Percentiles rank a stretch among this genome's conserved stretches.
Evolutionary conservation across 116 monocot species (phyloP).

Genomic region (Dioscorea cayenensis): DNA sequence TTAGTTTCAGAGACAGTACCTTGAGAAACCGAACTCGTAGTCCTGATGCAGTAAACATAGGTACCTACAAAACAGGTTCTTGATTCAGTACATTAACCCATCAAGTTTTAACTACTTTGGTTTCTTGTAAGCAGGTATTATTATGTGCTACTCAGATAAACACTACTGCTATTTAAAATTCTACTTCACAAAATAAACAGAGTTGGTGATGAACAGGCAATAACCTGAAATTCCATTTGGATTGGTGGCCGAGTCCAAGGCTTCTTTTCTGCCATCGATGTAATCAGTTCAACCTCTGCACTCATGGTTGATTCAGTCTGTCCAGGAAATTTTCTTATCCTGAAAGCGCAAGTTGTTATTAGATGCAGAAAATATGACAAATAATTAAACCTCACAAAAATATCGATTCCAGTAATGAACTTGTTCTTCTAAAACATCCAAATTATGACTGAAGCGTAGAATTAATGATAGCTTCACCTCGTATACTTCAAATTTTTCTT

Average conservation of each 20-base stretch:
- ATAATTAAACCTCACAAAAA: background rate
- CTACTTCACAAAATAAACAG: background rate
- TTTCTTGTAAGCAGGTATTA: too few species aligned
- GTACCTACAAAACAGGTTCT: slow-evolving; percentile 52
- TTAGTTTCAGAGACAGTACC: slow-evolving; percentile 28
- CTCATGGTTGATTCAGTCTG: slow-evolving; percentile 98
- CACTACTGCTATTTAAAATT: background rate
- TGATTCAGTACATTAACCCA: too few species aligned
- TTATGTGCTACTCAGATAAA: too few species aligned
- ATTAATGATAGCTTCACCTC: too few species aligned
- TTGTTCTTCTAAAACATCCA: too few species aligned
- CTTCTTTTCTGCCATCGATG: slow-evolving; percentile 95
- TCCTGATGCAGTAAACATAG: slow-evolving; percentile 99
- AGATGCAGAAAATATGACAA: background rate
- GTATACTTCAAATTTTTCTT: too few species aligned
- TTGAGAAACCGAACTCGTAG: slow-evolving; percentile 90
- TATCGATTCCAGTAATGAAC: background rate
- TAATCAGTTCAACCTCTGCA: slow-evolving; percentile 94
- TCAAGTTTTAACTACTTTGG: too few species aligned
- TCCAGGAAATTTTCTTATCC: slow-evolving; percentile 96
- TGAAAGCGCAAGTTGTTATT: slow-evolving; percentile 18
- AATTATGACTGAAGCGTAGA: too few species aligned
- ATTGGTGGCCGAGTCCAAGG: slow-evolving; percentile 88
- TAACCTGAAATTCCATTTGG: slow-evolving; percentile 99
- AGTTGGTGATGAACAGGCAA: background rate